These are phyloP conservation scores for Xerocomus brunneocitrinus DNA, from an alignment of 768 basidiomycete genomes.

Conservation along the genomic window DNA sequence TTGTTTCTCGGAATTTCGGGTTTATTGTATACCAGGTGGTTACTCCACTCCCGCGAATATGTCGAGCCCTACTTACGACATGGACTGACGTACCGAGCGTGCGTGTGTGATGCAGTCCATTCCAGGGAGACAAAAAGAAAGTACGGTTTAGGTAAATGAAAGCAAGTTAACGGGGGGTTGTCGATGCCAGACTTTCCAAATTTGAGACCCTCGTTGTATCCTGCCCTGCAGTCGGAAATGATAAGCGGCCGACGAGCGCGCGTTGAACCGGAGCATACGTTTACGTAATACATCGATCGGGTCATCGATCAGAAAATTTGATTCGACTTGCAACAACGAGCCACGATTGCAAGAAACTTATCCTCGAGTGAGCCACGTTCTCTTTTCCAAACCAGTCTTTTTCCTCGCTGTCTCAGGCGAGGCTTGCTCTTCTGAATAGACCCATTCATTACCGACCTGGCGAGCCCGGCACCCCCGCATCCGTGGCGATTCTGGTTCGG, in stretches of 20 bases:
- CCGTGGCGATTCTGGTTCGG: slow-evolving; percentile 77
- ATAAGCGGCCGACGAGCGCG: slow-evolving; percentile 8
- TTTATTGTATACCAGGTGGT: too few relatives aligned
- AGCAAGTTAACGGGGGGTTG: not conserved
- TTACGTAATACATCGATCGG: slow-evolving; percentile 22
- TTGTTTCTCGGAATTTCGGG: not conserved
- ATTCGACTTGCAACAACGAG: slow-evolving; percentile 30
- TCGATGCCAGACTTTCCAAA: slow-evolving; percentile 28
- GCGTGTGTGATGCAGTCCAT: not conserved
- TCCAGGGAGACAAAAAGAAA: not conserved
- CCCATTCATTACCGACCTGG: slow-evolving; percentile 47
- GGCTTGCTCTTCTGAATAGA: slow-evolving; percentile 50
- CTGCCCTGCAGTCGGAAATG: slow-evolving; percentile 26
- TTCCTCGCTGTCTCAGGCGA: slow-evolving; percentile 72
- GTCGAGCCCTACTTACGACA: too few relatives aligned
- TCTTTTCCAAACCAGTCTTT: slow-evolving; percentile 32
- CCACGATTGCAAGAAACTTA: slow-evolving; percentile 77
- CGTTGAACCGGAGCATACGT: too few relatives aligned
- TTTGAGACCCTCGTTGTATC: slow-evolving; percentile 20
- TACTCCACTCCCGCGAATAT: too few relatives aligned
- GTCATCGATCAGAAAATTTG: slow-evolving; percentile 15
- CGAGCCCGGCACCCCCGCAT: slow-evolving; percentile 55
- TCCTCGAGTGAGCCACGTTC: slow-evolving; percentile 56
- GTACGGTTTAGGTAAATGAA: not conserved
- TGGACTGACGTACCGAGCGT: not conserved